Evolutionary conservation across 805 yeast genomes (phyloP), one percentile per base, ranked within the genome.

Genomic region (Candida vartiovaarae): DNA sequence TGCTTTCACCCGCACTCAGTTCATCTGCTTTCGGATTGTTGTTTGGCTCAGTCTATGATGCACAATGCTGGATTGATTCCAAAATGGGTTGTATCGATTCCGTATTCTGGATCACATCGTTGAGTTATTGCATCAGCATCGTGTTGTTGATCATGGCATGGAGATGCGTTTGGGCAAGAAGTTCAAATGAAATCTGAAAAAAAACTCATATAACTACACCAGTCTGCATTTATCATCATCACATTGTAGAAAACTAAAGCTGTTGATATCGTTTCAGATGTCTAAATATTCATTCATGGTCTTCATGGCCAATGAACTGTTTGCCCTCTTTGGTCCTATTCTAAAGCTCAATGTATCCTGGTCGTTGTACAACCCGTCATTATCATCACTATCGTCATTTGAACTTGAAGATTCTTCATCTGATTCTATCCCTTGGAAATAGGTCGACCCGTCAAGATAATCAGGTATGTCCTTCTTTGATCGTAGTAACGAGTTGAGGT

Each of bases 1-100:
- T 88, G 75, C 72, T 85, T 32, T 93, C 95, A 0, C 95, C 96
- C 3, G 96, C 96, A 0, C 50, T 86, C 3, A 95, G 96, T 2
- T 71, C 91, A 2, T 68, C 84, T 4, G 48, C 76, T 3, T 84
- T 75, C 54, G 90, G 95, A 5, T 55, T 84, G 40, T 50, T 80
- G 9, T 89, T 82, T 59, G 96, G 95, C 1, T 54, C 63, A 25
- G 62, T 77, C 20, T 80, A 75, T 52, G 93, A 86, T 51, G 31
- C 59, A 1, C 49, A 42, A 5, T 65, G 71, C 44, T 36, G 41
- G 8, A 9, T 27, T 10, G 35, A 4, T 4, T 4, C 27, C 3
- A 6, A 24, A 1, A 35, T 27, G 5, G 32, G 44, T 5, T 56
- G 60, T 40, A 42, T 56, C 24, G 49, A 51, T 30, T 34, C 43